Conservation (phyloP, 176 grass and related monocot genomes). For the Dactylis glomerata region DNA sequence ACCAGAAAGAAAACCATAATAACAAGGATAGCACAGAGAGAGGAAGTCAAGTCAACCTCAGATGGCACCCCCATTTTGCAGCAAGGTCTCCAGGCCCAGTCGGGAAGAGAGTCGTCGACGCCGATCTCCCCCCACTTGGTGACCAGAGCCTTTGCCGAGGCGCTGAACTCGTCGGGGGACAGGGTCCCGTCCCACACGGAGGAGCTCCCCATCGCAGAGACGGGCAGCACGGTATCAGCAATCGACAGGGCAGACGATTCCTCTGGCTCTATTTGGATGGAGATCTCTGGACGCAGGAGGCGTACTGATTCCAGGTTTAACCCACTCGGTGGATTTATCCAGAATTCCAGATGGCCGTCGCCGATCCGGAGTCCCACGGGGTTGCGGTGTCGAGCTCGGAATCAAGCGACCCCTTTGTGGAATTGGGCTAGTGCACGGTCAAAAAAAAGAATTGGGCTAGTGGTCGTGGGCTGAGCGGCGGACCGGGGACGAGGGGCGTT, state of each 20-base stretch:
- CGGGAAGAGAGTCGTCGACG: conserved; percentile 42
- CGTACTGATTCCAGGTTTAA: not conserved
- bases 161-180: conserved; percentile 44
- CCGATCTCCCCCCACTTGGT: conserved; percentile 61
- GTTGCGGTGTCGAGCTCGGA: not conserved
- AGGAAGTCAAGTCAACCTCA: conserved; percentile 8
- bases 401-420: not conserved
- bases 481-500: not conserved
- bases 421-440: not conserved
- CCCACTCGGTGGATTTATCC: not conserved
- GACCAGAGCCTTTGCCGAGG: conserved; percentile 46
- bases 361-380: not conserved
- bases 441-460: not conserved
- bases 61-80: conserved; percentile 38
- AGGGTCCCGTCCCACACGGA: conserved; percentile 45
- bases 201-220: conserved; percentile 38
- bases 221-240: not conserved
- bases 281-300: not conserved
- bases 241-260: not conserved
- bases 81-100: conserved; percentile 68
- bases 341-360: no score
- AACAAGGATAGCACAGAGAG: not conserved
- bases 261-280: not conserved
- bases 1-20: not conserved
- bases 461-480: not conserved